These are phyloP conservation scores for Fusarium brevicatenulatum DNA, from an alignment of 2,329 filamentous ascomycete genomes.

Conservation along the genomic window DNA sequence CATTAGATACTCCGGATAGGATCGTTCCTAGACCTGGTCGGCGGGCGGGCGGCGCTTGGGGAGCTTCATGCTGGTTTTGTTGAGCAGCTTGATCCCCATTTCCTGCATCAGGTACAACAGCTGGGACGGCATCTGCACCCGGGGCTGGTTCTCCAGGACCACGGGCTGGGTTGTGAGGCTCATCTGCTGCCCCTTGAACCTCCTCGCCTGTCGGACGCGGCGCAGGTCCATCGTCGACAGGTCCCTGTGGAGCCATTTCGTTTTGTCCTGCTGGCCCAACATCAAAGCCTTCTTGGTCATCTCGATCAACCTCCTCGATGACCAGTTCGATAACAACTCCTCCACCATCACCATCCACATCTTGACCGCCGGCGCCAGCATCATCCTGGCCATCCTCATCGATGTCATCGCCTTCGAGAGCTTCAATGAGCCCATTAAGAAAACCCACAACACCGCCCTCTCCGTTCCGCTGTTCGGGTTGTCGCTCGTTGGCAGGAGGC, in stretches of 20 bases:
- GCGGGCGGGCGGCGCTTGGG: conserved; percentile 49
- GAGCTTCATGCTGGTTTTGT: conserved; percentile 47
- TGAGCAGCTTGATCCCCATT: conserved; percentile 2
- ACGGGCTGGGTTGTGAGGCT: background rate
- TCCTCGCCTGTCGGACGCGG: conserved; percentile 1
- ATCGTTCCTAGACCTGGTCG: conserved; percentile 50
- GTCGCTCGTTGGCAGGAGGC: conserved; percentile 22
- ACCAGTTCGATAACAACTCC: conserved; percentile 50
- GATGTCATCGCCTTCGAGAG: conserved; percentile 49
- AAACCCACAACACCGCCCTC: conserved; percentile 50
- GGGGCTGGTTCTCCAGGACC: background rate
- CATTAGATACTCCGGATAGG: conserved; percentile 58
- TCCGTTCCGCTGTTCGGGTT: conserved; percentile 35
- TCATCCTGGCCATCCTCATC: conserved; percentile 41
- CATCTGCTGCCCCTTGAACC: background rate
- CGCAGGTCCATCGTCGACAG: conserved; percentile 1
- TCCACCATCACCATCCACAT: conserved; percentile 38
- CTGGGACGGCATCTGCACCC: background rate
- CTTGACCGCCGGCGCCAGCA: conserved; percentile 28
- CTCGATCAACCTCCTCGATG: conserved; percentile 51
- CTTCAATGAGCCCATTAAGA: conserved; percentile 51
- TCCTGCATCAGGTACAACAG: background rate
- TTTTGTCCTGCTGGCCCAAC: conserved; percentile 37
- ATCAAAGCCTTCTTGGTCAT: conserved; percentile 53
- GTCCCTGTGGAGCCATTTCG: conserved; percentile 11